These are phyloP conservation scores for Fragaria iinumae DNA, from an alignment of 306 rosid species.

Conservation along the genomic window DNA sequence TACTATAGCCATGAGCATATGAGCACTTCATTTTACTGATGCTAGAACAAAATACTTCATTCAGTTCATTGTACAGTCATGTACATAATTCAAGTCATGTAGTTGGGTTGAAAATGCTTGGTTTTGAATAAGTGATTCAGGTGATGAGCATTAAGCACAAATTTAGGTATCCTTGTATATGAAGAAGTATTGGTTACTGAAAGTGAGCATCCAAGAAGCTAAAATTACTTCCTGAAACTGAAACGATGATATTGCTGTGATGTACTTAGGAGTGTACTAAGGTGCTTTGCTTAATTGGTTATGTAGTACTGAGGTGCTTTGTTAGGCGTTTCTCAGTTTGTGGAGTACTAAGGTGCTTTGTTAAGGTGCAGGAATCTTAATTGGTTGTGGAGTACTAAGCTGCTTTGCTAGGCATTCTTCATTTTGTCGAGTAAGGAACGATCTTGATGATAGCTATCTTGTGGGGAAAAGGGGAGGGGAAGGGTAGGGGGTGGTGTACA, in stretches of 20 bases:
- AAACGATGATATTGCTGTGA: background rate
- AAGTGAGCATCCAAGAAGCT: background rate
- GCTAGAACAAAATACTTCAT: background rate
- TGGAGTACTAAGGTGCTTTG: background rate
- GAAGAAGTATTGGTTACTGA: background rate
- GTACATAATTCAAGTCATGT: background rate
- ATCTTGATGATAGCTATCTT: background rate
- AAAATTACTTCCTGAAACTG: background rate
- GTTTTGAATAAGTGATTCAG: background rate
- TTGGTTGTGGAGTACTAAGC: too few species aligned
- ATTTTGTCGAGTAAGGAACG: background rate
- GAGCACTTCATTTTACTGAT: background rate
- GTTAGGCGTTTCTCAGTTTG: background rate
- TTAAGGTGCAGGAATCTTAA: too few species aligned
- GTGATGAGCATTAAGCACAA: background rate
- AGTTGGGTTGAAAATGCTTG: background rate
- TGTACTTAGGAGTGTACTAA: background rate
- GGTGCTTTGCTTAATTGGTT: too few species aligned
- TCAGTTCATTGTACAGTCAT: background rate
- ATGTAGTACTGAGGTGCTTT: too few species aligned
- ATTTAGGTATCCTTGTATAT: background rate
- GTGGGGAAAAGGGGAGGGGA: background rate
- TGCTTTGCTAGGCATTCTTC: background rate
- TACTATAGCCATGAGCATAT: background rate
- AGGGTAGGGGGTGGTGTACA: background rate